Percentiles rank a stretch among this genome's conserved stretches.
phyloP scores from a whole-genome alignment of 371 early-diverging fungal species.

The Lichtheimia ramosa region DNA sequence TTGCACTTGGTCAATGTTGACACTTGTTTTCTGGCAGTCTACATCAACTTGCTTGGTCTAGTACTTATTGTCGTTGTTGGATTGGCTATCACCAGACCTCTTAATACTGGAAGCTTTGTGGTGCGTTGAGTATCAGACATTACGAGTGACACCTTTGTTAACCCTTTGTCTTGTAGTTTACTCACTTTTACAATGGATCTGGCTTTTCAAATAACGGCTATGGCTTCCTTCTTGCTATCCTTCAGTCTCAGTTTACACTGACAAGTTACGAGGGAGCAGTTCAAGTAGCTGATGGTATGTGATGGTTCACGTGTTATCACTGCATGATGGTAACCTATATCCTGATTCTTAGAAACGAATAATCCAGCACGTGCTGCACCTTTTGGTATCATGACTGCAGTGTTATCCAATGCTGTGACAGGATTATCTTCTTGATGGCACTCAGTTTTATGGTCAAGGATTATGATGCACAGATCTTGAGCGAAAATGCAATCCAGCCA shows the following conservation, averaged over 20 bases:
- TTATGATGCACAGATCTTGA: conserved; percentile 35
- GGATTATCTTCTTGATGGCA: conserved; percentile 42
- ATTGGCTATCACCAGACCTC: conserved; percentile 44
- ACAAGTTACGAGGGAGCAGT: conserved; percentile 68
- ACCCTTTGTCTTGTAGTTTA: not conserved
- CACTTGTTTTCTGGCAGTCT: conserved; percentile 19
- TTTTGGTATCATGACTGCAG: not conserved
- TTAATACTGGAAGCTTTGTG: conserved; percentile 36
- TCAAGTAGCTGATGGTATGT: conserved; percentile 74
- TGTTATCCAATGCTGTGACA: conserved; percentile 30
- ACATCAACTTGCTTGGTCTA: conserved; percentile 51
- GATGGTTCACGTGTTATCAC: conserved; percentile 23
- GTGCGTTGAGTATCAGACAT: conserved; percentile 9
- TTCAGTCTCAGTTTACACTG: conserved; percentile 42
- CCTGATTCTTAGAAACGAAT: not conserved
- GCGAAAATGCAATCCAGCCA: conserved; percentile 32
- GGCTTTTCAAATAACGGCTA: conserved; percentile 30
- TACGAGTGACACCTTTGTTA: not conserved
- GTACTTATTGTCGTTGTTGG: conserved; percentile 52
- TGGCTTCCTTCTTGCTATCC: conserved; percentile 30
- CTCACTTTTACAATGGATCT: conserved; percentile 32
- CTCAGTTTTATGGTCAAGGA: conserved; percentile 46
- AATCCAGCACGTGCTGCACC: not conserved
- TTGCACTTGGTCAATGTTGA: not conserved
- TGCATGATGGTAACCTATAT: not conserved